Evolutionary conservation across 441 rosid species (phyloP).

Genomic region (Adansonia grandidieri): DNA sequence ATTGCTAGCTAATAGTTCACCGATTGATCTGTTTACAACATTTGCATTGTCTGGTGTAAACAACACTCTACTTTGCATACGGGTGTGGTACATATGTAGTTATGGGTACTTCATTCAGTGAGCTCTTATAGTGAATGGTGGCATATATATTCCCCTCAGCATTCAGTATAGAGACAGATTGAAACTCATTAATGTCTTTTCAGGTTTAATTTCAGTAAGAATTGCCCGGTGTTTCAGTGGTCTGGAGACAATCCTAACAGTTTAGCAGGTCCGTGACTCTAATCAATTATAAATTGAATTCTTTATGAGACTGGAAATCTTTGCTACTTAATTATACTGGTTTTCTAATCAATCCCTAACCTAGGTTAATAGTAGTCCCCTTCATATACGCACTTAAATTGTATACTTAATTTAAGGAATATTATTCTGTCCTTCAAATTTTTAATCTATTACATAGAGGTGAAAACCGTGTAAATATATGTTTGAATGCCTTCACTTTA

Average conservation of each 20-base stretch:
- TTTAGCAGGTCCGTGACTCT: slow-evolving; percentile 68
- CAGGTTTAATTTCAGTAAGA: slow-evolving; percentile 70
- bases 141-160: background rate
- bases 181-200: slow-evolving; percentile 22
- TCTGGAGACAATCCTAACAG: slow-evolving; percentile 99
- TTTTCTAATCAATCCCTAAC: background rate
- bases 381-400: background rate
- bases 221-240: slow-evolving; percentile 87
- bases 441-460: slow-evolving; percentile 1
- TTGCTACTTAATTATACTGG: background rate
- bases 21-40: background rate
- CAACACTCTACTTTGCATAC: background rate
- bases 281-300: slow-evolving; percentile 6
- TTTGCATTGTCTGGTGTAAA: background rate
- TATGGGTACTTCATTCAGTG: background rate
- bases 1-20: background rate
- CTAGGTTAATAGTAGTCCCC: background rate
- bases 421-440: background rate
- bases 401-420: background rate
- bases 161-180: background rate
- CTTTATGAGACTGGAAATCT: background rate
- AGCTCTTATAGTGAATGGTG: background rate
- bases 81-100: background rate
- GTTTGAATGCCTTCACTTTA: background rate
- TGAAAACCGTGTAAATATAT: background rate